These are phyloP conservation scores for Magnolia officinalis DNA, from an alignment of 164 flowering plant genomes.

Conservation along the genomic window DNA sequence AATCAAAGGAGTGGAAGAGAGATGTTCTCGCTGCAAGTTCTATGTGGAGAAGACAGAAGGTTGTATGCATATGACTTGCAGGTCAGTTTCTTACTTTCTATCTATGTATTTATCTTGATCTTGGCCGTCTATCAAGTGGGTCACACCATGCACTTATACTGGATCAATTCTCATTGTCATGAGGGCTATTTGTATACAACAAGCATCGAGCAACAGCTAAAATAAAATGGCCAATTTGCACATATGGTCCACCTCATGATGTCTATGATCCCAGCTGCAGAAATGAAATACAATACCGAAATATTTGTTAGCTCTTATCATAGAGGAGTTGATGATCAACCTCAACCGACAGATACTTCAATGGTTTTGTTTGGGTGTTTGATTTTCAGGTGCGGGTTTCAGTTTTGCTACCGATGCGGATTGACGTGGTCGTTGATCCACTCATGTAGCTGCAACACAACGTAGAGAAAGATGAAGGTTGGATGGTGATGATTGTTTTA, in stretches of 20 bases:
- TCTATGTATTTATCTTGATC: slow-evolving; percentile 11
- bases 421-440: slow-evolving; percentile 2
- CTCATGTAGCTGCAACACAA: not conserved
- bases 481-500: not conserved
- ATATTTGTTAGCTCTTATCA: too few species aligned
- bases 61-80: slow-evolving; percentile 43
- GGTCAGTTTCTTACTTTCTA: slow-evolving; percentile 21
- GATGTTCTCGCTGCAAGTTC: slow-evolving; percentile 43
- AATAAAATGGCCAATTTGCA: too few species aligned
- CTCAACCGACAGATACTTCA: too few species aligned
- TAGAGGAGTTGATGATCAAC: too few species aligned
- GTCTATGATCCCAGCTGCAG: too few species aligned
- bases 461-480: not conserved
- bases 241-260: too few species aligned
- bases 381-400: slow-evolving; percentile 11
- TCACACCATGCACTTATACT: not conserved
- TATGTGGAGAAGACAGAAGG: slow-evolving; percentile 42
- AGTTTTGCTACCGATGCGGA: slow-evolving; percentile 24
- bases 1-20: slow-evolving; percentile 38
- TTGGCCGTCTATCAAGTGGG: slow-evolving; percentile 15
- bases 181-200: too few species aligned
- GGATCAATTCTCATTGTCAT: too few species aligned
- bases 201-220: too few species aligned
- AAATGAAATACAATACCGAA: too few species aligned
- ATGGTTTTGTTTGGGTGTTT: too few species aligned